A percentile compares a stretch with the other conserved stretches of the same genome.
These are phyloP conservation scores for Periglandula ipomoeae DNA, from an alignment of 2,329 filamentous ascomycete species.

Conservation along the genomic window DNA sequence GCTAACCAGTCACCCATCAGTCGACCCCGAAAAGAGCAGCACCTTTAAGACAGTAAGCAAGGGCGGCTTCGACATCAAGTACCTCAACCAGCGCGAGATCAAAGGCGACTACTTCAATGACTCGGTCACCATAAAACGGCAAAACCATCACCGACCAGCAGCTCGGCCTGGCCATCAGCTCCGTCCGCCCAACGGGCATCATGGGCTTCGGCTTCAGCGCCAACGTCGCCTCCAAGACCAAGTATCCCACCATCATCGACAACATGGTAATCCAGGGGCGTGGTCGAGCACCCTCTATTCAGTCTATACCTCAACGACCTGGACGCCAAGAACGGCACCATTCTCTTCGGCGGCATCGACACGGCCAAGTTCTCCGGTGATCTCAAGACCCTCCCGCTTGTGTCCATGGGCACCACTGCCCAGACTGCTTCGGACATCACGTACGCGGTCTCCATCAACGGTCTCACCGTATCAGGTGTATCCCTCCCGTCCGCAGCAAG, in stretches of 20 bases:
- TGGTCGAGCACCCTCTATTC: constrained; percentile 56
- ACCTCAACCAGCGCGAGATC: constrained; percentile 48
- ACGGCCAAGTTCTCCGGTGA: constrained; percentile 59
- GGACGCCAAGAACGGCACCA: constrained; percentile 52
- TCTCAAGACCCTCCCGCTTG: constrained; percentile 33
- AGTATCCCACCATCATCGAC: constrained; percentile 53
- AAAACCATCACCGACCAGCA: constrained; percentile 39
- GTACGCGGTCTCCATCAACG: constrained; percentile 26
- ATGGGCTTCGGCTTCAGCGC: constrained; percentile 49
- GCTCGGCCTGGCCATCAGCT: constrained; percentile 43
- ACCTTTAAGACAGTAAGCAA: constrained; percentile 35
- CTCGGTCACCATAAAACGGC: constrained; percentile 40
- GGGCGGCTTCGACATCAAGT: constrained; percentile 47
- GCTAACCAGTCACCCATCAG: constrained; percentile 8
- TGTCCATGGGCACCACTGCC: constrained; percentile 21
- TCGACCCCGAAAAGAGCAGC: constrained; percentile 35
- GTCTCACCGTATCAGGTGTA: constrained; percentile 30
- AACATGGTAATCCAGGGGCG: constrained; percentile 51
- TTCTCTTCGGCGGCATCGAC: constrained; percentile 75
- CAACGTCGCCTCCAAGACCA: constrained; percentile 33
- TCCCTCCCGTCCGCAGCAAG: constrained; percentile 20
- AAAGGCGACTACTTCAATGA: constrained; percentile 50
- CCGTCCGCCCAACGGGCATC: constrained; percentile 43
- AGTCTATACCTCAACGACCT: constrained; percentile 64
- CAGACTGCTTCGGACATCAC: constrained; percentile 32